Conservation (phyloP, 768 basidiomycete species). For the Leucocoprinus birnbaumii region DNA sequence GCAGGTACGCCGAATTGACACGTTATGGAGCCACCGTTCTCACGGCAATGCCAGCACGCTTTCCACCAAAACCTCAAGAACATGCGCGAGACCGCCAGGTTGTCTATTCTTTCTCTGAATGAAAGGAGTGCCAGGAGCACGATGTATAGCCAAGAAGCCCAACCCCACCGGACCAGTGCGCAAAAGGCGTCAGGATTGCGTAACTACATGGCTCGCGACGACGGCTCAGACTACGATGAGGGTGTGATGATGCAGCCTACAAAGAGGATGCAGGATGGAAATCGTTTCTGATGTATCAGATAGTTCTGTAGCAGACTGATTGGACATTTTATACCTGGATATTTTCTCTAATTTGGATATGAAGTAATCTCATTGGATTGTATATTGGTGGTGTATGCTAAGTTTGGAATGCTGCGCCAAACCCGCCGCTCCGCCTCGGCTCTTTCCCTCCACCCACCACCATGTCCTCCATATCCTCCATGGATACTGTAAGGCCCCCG, state of each 20-base stretch:
- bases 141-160: constrained; percentile 51
- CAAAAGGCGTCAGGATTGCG: constrained; percentile 56
- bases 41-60: constrained; percentile 46
- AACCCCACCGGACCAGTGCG: constrained; percentile 44
- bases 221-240: constrained; percentile 48
- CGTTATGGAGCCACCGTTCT: not conserved
- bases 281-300: constrained; percentile 29
- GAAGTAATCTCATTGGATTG: not conserved
- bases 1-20: constrained; percentile 45
- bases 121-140: constrained; percentile 46
- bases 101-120: constrained; percentile 58
- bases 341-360: not conserved
- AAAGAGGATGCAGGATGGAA: constrained; percentile 28
- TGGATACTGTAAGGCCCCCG: constrained; percentile 17
- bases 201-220: constrained; percentile 48
- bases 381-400: not conserved
- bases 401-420: constrained; percentile 6
- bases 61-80: constrained; percentile 80
- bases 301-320: constrained; percentile 10
- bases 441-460: constrained; percentile 1
- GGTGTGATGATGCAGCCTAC: constrained; percentile 33
- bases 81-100: constrained; percentile 73
- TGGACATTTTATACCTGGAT: constrained; percentile 1
- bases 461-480: constrained; percentile 11
- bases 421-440: constrained; percentile 1